A percentile compares a stretch with the other conserved stretches of the same genome.
Conservation (phyloP, 345 rosid species). For the Rhodamnia argentea region DNA sequence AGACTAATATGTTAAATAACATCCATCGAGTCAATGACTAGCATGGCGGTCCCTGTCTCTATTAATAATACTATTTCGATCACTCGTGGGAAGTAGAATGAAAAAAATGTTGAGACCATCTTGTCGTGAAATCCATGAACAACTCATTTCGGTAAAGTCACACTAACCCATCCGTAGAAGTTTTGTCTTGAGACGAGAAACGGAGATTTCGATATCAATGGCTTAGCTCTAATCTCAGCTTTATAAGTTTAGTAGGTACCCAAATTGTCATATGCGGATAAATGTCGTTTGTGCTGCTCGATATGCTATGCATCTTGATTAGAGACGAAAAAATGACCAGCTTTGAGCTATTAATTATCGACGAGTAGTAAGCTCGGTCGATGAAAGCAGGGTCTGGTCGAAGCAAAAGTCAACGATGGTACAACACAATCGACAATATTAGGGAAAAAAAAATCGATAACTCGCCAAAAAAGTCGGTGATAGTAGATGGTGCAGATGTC, state of each 20-base stretch:
- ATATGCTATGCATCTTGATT: no score
- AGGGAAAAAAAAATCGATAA: no score
- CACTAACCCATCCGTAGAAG: not conserved
- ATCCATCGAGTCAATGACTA: not conserved
- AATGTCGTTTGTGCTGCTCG: no score
- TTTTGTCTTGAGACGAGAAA: not conserved
- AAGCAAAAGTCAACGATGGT: not conserved
- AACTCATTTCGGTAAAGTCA: not conserved
- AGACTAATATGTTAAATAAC: not conserved
- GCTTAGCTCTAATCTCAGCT: not conserved
- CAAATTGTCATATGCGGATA: no score
- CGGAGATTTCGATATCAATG: not conserved
- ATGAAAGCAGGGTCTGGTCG: not conserved
- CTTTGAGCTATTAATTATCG: no score
- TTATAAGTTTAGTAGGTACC: not conserved
- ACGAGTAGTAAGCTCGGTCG: no score
- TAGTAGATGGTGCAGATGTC: not conserved
- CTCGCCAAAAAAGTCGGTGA: not conserved
- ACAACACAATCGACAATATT: not conserved
- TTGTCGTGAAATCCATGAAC: not conserved
- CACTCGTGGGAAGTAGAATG: not conserved
- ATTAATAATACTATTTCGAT: not conserved
- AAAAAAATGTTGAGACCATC: accelerated
- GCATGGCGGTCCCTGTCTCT: not conserved
- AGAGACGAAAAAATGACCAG: no score